Conservation (phyloP, 306 rosid species). For the Hippophae rhamnoides region DNA sequence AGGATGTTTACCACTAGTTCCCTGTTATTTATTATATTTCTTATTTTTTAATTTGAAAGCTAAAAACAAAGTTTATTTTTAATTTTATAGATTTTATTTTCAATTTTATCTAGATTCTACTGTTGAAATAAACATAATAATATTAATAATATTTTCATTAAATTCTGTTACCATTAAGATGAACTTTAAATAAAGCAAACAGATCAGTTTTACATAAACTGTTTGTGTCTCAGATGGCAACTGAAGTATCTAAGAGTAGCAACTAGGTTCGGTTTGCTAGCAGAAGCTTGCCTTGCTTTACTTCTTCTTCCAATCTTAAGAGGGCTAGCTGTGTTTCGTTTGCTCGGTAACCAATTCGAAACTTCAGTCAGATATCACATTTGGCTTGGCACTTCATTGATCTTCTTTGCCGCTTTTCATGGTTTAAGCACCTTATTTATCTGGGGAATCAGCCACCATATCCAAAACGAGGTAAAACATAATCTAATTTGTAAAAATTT, state of each 20-base stretch:
- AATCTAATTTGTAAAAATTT: not conserved
- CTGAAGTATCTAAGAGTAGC: constrained; percentile 66
- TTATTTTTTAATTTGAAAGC: too few relatives aligned
- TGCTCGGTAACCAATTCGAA: constrained; percentile 73
- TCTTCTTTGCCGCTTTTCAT: constrained; percentile 59
- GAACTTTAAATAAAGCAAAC: too few relatives aligned
- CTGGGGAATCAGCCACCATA: constrained; percentile 70
- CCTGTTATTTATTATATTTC: too few relatives aligned
- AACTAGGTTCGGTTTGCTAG: constrained; percentile 64
- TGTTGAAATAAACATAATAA: not conserved
- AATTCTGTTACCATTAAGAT: too few relatives aligned
- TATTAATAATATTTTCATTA: not conserved
- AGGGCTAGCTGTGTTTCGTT: constrained; percentile 60
- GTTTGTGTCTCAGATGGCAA: constrained; percentile 67
- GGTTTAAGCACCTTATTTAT: constrained; percentile 71
- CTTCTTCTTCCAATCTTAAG: constrained; percentile 71
- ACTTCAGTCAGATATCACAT: constrained; percentile 76
- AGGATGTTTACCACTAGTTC: too few relatives aligned
- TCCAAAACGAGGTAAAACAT: constrained; percentile 54
- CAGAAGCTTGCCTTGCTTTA: constrained; percentile 75
- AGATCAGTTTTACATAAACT: not conserved
- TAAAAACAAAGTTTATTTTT: too few relatives aligned
- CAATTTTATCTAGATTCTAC: not conserved
- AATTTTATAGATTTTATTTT: too few relatives aligned
- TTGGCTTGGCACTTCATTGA: constrained; percentile 83